Conservation (phyloP, 495 filamentous ascomycete species). For the Penicillium dipodomyicola region DNA sequence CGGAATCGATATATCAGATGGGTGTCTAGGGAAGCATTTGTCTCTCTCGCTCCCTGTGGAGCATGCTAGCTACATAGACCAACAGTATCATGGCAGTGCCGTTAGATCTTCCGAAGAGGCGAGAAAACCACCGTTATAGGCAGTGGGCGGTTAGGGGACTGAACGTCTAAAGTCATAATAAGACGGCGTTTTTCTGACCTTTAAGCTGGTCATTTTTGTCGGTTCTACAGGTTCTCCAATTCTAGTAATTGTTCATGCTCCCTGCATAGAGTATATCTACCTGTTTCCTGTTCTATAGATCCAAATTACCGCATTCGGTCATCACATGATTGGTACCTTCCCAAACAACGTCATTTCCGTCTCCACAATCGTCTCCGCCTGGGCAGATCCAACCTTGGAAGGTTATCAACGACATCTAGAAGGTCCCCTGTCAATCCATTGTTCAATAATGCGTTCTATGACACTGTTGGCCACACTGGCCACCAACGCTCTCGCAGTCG, state of each 20-base stretch:
- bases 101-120: background rate
- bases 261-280: background rate
- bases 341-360: constrained; percentile 6
- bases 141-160: too few relatives aligned
- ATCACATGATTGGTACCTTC: constrained; percentile 7
- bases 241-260: background rate
- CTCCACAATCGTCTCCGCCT: background rate
- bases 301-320: background rate
- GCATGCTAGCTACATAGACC: background rate
- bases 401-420: constrained; percentile 3
- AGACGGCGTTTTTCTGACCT: too few relatives aligned
- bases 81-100: background rate
- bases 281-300: background rate
- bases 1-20: background rate
- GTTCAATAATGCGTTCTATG: constrained; percentile 16
- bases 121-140: too few relatives aligned
- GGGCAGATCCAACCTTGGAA: background rate
- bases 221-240: too few relatives aligned
- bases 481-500: constrained; percentile 17
- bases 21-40: background rate
- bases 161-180: too few relatives aligned
- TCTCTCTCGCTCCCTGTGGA: background rate
- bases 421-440: background rate
- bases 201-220: too few relatives aligned
- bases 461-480: constrained; percentile 18